phyloP scores from a whole-genome alignment of 306 rosid genomes.

The Quercus wislizeni region DNA sequence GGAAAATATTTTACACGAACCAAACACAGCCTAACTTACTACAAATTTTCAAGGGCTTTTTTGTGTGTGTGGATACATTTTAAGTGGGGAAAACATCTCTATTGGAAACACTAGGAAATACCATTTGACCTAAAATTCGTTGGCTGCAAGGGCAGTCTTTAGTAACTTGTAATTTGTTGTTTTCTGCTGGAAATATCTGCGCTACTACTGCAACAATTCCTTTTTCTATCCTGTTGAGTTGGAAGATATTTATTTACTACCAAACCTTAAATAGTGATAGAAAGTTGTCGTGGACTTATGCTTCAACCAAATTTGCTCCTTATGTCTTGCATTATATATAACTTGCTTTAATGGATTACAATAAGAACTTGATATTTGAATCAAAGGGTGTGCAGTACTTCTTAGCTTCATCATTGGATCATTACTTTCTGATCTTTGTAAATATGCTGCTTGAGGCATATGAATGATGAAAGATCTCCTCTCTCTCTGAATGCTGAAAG shows the following conservation, averaged over 20 bases:
- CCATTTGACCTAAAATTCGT: too few relatives aligned
- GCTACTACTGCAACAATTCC: background rate
- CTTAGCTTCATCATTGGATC: background rate
- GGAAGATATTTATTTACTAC: background rate
- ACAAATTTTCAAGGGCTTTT: background rate
- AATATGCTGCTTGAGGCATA: constrained; percentile 10
- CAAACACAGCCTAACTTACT: background rate
- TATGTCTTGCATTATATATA: background rate
- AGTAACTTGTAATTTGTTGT: background rate
- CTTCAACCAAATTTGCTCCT: background rate
- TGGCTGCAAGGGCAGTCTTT: background rate
- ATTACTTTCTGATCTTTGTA: background rate
- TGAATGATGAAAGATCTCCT: background rate
- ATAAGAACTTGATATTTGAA: background rate
- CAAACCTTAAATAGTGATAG: background rate
- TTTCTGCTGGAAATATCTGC: background rate
- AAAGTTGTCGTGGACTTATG: background rate
- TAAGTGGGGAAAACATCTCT: too few relatives aligned
- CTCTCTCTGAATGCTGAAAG: background rate
- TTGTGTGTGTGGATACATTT: too few relatives aligned
- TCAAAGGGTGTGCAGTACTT: background rate
- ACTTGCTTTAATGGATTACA: background rate
- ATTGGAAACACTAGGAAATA: too few relatives aligned
- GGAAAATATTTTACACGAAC: too few relatives aligned
- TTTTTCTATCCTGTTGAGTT: background rate